Evolutionary conservation across 139 green algal genomes (phyloP).

Genomic region (Edaphochlamys debaryana): DNA sequence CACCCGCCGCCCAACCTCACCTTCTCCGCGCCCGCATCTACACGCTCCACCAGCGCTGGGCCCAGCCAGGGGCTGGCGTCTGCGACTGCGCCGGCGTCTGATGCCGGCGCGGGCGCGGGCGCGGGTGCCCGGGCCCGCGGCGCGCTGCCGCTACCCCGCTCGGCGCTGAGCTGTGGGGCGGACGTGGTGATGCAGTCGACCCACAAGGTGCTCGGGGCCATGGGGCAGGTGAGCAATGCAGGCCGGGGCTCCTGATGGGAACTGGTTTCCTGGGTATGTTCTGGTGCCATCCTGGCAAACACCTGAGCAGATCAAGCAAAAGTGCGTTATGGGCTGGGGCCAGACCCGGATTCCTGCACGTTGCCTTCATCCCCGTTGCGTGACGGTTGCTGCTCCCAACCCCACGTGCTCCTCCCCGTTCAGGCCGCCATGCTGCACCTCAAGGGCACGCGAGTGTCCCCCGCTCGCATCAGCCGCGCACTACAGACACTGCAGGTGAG

Average conservation of each 20-base stretch:
- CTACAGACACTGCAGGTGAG: too few species aligned
- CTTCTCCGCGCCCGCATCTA: too few species aligned
- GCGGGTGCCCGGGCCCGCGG: not conserved
- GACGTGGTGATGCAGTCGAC: constrained; percentile 94
- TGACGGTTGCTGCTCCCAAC: not conserved
- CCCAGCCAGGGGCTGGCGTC: not conserved
- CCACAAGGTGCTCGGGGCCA: constrained; percentile 88
- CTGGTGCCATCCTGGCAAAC: not conserved
- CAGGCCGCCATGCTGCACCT: constrained; percentile 95
- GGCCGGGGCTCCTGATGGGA: not conserved
- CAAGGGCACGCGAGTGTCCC: too few species aligned
- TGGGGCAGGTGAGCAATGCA: constrained; percentile 76
- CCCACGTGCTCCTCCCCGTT: constrained; percentile 58
- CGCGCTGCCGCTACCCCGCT: not conserved
- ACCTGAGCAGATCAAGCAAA: too few species aligned
- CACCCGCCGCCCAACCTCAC: not conserved
- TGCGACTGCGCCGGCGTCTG: not conserved
- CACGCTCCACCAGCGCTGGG: too few species aligned
- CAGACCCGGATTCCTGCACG: not conserved
- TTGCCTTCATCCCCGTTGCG: not conserved
- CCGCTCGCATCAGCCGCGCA: too few species aligned
- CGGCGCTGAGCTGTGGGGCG: constrained; percentile 76
- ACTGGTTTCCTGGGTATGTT: too few species aligned
- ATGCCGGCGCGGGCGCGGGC: not conserved
- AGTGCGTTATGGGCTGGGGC: too few species aligned